Evolutionary conservation across 306 rosid genomes (phyloP).

Genomic region (Acacia melanoxylon): DNA sequence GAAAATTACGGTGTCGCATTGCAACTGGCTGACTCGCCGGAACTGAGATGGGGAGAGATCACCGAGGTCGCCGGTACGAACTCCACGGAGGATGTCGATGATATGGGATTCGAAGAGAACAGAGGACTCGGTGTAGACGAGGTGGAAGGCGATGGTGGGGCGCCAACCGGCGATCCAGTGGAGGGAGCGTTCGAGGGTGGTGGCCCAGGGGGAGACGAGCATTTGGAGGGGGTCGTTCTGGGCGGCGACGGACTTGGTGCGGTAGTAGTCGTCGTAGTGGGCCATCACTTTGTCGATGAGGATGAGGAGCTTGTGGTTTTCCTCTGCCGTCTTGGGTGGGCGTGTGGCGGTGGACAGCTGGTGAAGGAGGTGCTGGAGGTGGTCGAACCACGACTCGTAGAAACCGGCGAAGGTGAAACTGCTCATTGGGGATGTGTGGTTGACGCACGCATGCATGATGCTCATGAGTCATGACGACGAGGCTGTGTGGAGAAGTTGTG

Average conservation of each 20-base stretch:
- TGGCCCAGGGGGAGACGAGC: slow-evolving; percentile 68
- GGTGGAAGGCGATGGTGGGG: slow-evolving; percentile 84
- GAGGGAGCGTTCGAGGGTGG: slow-evolving; percentile 71
- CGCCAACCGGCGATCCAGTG: slow-evolving; percentile 91
- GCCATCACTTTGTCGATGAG: slow-evolving; percentile 52
- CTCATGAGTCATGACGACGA: neutral
- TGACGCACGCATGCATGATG: neutral
- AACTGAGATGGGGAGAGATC: slow-evolving; percentile 77
- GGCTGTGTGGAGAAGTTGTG: neutral
- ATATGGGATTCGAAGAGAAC: slow-evolving; percentile 72
- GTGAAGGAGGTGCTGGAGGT: slow-evolving; percentile 36
- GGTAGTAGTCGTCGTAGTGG: slow-evolving; percentile 59
- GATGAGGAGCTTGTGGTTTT: slow-evolving; percentile 28
- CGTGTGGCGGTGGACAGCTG: slow-evolving; percentile 42
- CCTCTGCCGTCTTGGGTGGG: slow-evolving; percentile 36
- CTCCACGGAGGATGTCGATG: slow-evolving; percentile 67
- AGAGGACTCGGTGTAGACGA: slow-evolving; percentile 77
- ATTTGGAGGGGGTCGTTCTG: slow-evolving; percentile 54
- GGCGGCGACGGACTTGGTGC: slow-evolving; percentile 45
- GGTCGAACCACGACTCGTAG: slow-evolving; percentile 62
- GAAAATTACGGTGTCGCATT: slow-evolving; percentile 61
- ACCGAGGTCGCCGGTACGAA: slow-evolving; percentile 79
- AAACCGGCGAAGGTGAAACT: slow-evolving; percentile 41
- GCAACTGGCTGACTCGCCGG: slow-evolving; percentile 73
- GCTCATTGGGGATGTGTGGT: neutral